A percentile compares a stretch with the other conserved stretches of the same genome.
Evolutionary conservation across 1,284 basidiomycete genomes (phyloP).

Genomic region (Porogramme epimiltina): DNA sequence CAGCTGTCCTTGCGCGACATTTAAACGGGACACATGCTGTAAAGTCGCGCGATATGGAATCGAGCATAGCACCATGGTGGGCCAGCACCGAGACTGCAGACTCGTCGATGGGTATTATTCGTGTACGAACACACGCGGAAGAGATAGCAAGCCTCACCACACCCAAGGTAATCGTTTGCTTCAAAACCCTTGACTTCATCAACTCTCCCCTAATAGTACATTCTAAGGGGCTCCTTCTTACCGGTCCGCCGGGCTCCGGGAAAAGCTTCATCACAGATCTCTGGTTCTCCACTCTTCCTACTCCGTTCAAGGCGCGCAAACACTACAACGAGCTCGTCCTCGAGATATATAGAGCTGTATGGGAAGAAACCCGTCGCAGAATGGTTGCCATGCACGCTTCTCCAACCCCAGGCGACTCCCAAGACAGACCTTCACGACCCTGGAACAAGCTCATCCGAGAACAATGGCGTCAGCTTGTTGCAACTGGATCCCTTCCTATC

Average conservation of each 20-base stretch:
- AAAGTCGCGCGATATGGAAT: too few species aligned
- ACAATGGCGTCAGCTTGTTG: conserved; percentile 34
- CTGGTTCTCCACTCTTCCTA: conserved; percentile 62
- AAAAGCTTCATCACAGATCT: conserved; percentile 74
- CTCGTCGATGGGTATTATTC: conserved; percentile 42
- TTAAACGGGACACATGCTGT: conserved; percentile 21
- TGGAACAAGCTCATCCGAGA: conserved; percentile 43
- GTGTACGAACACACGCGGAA: conserved; percentile 56
- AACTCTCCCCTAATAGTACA: not conserved
- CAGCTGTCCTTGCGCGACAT: conserved; percentile 35
- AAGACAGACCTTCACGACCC: conserved; percentile 14
- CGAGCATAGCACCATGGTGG: conserved; percentile 30
- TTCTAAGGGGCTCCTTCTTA: conserved; percentile 66
- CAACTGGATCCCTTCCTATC: conserved; percentile 42
- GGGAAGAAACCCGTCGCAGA: conserved; percentile 54
- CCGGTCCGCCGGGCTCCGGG: conserved; percentile 79
- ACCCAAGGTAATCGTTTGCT: conserved; percentile 46
- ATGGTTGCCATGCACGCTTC: conserved; percentile 28
- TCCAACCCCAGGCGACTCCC: conserved; percentile 18
- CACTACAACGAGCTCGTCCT: conserved; percentile 74
- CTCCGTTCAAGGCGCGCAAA: conserved; percentile 60
- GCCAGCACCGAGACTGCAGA: conserved; percentile 10
- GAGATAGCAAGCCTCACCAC: conserved; percentile 59
- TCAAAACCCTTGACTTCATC: not conserved
- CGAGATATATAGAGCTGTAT: conserved; percentile 67